phyloP scores from a whole-genome alignment of 345 rosid genomes.

The Excoecaria cochinchinensis region DNA sequence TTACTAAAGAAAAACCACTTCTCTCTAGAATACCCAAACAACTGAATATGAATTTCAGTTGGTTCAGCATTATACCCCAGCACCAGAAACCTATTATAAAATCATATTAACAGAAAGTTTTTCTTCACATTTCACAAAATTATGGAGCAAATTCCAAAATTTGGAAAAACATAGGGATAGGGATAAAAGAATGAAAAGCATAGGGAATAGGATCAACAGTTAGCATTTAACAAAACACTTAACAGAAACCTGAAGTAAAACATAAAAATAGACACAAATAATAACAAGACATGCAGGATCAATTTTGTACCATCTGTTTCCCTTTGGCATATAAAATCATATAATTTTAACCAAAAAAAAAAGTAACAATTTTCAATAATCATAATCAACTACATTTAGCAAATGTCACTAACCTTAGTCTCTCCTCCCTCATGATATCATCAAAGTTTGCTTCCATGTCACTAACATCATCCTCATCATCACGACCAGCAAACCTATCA shows the following conservation, averaged over 20 bases:
- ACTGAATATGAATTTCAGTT: no score
- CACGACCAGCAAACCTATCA: constrained; percentile 32
- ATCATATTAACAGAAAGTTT: no score
- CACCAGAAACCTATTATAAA: no score
- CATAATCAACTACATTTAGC: neutral
- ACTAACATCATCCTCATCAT: constrained; percentile 57
- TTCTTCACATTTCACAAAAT: no score
- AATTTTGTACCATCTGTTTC: neutral
- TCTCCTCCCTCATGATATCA: constrained; percentile 75
- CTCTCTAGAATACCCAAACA: no score
- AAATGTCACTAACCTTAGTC: constrained; percentile 52
- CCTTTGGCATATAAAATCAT: neutral
- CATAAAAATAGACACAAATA: neutral
- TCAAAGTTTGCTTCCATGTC: constrained; percentile 89
- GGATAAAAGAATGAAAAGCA: neutral
- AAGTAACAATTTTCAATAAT: neutral
- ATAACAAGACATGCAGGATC: neutral
- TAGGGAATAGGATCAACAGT: neutral
- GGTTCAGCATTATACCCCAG: no score
- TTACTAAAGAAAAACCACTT: no score
- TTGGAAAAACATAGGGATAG: no score
- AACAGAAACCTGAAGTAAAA: neutral
- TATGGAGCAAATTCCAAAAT: neutral
- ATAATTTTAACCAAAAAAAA: neutral
- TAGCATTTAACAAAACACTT: neutral